Base-by-base conservation (phyloP, 495 filamentous ascomycete species). In the Penicillium taxi region DNA sequence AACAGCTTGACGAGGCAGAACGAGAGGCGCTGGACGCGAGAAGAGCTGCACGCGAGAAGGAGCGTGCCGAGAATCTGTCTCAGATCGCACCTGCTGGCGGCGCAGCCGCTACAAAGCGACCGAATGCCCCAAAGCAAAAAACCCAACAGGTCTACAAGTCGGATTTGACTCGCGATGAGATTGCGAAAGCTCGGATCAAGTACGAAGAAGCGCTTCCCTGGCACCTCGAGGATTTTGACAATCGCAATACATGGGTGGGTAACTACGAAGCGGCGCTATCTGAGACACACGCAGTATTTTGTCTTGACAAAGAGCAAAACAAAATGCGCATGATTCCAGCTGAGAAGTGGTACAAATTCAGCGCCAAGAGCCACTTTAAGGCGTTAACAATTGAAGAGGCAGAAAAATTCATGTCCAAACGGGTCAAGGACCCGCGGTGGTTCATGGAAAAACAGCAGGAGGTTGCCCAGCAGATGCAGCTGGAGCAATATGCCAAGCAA, bases 181-280 rank as follows among this genome's bases (percentile, higher is more conserved):
- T 86, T 49, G 87, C 85, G 39, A 73, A 77, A 35, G 73, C 77
- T 8, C 77, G 85, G 29, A 72, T 96, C 14, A 79, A 87, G 42
- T 98, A 96, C 45, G 93, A 98, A 55, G 91, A 98, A 52, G 83
- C 86, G 6, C 63, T 94, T 26, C 93, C 93, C 7, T 98, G 91
- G 91, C 88, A 95, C 54, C 57, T 98, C 31, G 91, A 98, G 52
- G 91, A 98, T 58, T 93, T 88, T 36, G 89, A 96, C 47, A 83
- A 86, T 50, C 93, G 86, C 51, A 84, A 93, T 44, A 81, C 81
- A 2, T 98, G 88, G 88, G 81, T 89, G 16, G 93, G 90, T 13
- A 82, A 80, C 27, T 94, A 95, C 45, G 82, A 96, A 52, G 80
- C 80, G 8, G 81, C 82, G 16, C 63, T 96, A 31, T 93, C 87